Conservation (phyloP, 345 rosid genomes). For the Carallia pectinifolia region DNA sequence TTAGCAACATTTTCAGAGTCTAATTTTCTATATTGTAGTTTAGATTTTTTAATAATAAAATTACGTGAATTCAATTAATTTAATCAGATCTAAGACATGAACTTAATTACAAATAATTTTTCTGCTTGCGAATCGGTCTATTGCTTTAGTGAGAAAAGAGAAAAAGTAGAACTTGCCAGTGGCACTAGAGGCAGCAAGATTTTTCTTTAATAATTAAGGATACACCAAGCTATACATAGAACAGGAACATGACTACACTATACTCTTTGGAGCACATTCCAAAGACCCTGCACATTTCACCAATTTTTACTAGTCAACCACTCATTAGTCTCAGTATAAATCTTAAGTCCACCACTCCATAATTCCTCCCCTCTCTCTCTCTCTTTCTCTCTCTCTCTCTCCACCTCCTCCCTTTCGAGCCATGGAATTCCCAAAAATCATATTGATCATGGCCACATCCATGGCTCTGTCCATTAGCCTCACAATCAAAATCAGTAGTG, state of each 20-base stretch:
- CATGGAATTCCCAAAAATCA: conserved; percentile 43
- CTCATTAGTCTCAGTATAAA: conserved; percentile 37
- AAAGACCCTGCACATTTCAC: conserved; percentile 34
- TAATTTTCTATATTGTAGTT: too few species aligned
- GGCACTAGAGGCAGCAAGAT: too few species aligned
- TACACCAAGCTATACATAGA: too few species aligned
- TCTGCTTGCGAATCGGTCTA: too few species aligned
- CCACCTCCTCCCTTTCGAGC: conserved; percentile 3
- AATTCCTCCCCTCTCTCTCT: conserved; percentile 3
- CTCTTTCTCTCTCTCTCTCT: conserved; percentile 1
- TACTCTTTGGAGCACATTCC: conserved; percentile 39
- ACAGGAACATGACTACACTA: conserved; percentile 13
- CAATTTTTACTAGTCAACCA: conserved; percentile 64
- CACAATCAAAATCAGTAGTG: conserved; percentile 29
- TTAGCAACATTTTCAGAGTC: too few species aligned
- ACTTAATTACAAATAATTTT: too few species aligned
- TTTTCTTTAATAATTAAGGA: too few species aligned
- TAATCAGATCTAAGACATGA: too few species aligned
- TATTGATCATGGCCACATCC: conserved; percentile 47
- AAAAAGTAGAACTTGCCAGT: too few species aligned
- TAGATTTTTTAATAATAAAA: too few species aligned
- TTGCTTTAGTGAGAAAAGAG: too few species aligned
- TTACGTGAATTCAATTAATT: too few species aligned
- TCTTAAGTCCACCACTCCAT: conserved; percentile 27
- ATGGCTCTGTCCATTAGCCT: conserved; percentile 41